phyloP scores from a whole-genome alignment of 2,329 filamentous ascomycete genomes.

The Aschersonia sp. region DNA sequence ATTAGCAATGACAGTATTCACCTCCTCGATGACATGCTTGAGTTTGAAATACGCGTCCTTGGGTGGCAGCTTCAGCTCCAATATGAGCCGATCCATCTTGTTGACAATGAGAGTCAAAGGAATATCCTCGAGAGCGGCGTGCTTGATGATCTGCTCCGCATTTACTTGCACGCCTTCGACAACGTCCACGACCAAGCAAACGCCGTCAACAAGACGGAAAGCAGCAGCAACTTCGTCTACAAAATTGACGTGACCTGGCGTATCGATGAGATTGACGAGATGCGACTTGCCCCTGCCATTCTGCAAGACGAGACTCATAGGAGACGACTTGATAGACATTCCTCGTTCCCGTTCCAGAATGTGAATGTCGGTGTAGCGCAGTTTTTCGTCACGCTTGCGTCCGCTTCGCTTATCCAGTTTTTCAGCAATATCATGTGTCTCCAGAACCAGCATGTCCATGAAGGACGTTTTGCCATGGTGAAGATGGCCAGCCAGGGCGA shows the following conservation, averaged over 20 bases:
- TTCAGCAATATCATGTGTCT: conserved; percentile 80
- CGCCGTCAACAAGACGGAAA: conserved; percentile 75
- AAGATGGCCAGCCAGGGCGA: conserved; percentile 82
- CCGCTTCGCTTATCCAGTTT: conserved; percentile 70
- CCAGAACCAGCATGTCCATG: conserved; percentile 94
- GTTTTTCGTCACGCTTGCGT: conserved; percentile 71
- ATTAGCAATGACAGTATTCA: conserved; percentile 90
- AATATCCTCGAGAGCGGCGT: conserved; percentile 79
- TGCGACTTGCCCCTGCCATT: conserved; percentile 89
- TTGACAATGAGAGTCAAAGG: conserved; percentile 86
- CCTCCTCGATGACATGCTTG: conserved; percentile 96
- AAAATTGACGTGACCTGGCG: conserved; percentile 95
- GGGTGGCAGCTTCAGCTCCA: conserved; percentile 87
- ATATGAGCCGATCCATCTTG: conserved; percentile 90
- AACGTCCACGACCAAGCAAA: conserved; percentile 88
- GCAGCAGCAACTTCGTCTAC: conserved; percentile 91
- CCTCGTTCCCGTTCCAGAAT: conserved; percentile 80
- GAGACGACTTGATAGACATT: conserved; percentile 80
- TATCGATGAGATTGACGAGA: conserved; percentile 88
- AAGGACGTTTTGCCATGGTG: conserved; percentile 98
- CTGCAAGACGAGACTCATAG: conserved; percentile 86
- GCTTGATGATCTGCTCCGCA: conserved; percentile 93
- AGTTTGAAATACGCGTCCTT: conserved; percentile 97
- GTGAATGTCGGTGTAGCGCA: conserved; percentile 90
- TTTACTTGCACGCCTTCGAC: conserved; percentile 99